phyloP scores from a whole-genome alignment of 2,329 filamentous ascomycete species.

The Xylariaceae sp. region DNA sequence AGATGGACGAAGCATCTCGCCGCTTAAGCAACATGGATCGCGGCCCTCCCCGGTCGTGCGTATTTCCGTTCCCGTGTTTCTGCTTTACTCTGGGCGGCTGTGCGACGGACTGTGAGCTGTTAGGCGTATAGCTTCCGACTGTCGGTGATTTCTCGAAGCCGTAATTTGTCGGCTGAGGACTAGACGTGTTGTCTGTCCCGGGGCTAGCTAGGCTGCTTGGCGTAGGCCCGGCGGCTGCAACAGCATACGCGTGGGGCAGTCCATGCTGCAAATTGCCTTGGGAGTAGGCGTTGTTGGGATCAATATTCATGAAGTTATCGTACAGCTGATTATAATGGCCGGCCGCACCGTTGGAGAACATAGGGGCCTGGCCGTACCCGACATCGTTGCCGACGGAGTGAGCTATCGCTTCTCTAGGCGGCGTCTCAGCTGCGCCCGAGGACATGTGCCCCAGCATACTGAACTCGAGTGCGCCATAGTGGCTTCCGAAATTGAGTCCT shows the following conservation, averaged over 20 bases:
- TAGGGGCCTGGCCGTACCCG: constrained; percentile 39
- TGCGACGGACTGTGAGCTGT: constrained; percentile 26
- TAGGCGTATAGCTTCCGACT: constrained; percentile 32
- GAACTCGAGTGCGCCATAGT: constrained; percentile 93
- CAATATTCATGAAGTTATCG: constrained; percentile 49
- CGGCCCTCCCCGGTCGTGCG: constrained; percentile 33
- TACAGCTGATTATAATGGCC: constrained; percentile 44
- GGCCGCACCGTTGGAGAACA: constrained; percentile 47
- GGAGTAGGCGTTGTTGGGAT: constrained; percentile 46
- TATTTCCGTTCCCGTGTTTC: constrained; percentile 37
- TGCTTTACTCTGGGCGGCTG: constrained; percentile 39
- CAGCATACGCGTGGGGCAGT: constrained; percentile 59
- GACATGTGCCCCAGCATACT: constrained; percentile 96
- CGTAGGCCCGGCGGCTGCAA: constrained; percentile 47
- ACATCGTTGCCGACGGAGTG: constrained; percentile 35
- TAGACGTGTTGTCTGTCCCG: constrained; percentile 57
- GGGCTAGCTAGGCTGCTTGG: constrained; percentile 59
- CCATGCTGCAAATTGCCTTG: constrained; percentile 58
- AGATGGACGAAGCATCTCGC: constrained; percentile 77
- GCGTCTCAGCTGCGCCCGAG: constrained; percentile 77
- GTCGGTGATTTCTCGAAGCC: constrained; percentile 53
- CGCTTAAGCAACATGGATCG: constrained; percentile 54
- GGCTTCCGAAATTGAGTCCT: constrained; percentile 89
- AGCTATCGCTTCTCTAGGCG: constrained; percentile 57
- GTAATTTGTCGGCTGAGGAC: constrained; percentile 49